Conservation (phyloP, 2,329 filamentous ascomycete genomes). For the Samsoniella hepiali region DNA sequence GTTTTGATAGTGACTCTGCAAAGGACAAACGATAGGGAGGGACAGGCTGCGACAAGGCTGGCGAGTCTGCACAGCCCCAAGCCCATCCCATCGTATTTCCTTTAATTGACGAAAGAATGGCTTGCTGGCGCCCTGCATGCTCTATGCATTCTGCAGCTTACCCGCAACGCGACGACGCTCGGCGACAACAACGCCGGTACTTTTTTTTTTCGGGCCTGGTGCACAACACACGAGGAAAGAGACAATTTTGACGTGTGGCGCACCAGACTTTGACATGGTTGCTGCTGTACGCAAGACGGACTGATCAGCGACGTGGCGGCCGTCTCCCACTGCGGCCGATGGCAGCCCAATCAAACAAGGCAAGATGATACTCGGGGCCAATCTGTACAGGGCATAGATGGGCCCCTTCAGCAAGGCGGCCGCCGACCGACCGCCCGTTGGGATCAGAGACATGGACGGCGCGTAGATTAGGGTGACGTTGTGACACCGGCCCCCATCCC, state of each 20-base stretch:
- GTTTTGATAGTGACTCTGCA: too few relatives aligned
- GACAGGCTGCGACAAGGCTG: neutral
- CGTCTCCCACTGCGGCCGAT: neutral
- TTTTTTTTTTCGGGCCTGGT: neutral
- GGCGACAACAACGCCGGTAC: neutral
- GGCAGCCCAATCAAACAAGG: neutral
- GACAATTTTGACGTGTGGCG: neutral
- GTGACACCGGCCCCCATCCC: constrained; percentile 5
- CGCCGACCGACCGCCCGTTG: neutral
- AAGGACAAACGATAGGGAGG: too few relatives aligned
- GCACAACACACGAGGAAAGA: neutral
- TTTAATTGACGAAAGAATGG: neutral
- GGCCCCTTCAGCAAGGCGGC: neutral
- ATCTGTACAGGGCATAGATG: neutral
- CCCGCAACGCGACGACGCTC: neutral
- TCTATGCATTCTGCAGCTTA: constrained; percentile 1
- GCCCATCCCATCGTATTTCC: neutral
- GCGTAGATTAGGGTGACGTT: neutral
- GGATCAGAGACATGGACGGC: neutral
- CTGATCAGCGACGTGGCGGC: neutral
- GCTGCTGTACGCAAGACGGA: neutral
- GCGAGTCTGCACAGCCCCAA: neutral
- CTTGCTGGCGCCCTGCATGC: neutral
- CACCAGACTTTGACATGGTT: neutral
- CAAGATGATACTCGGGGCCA: neutral